Conservation (phyloP, 108 stramenopile genomes). For the Phaeodactylum tricornutum region DNA sequence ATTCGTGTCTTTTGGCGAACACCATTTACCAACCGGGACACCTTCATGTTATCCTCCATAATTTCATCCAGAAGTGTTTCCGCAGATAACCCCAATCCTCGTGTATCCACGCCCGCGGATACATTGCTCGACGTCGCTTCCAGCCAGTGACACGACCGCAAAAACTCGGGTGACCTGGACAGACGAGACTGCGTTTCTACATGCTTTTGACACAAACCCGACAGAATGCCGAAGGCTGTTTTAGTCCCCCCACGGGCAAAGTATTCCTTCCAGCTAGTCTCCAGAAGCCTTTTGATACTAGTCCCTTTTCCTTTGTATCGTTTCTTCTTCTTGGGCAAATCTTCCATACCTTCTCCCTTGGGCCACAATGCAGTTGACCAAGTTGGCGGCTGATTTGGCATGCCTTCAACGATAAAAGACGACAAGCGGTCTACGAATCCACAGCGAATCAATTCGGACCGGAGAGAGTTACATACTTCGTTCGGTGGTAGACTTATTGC, state of each 20-base stretch:
- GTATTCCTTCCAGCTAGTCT: constrained; percentile 40
- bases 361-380: constrained; percentile 73
- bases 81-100: constrained; percentile 58
- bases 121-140: constrained; percentile 73
- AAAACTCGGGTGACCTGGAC: constrained; percentile 9
- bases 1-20: constrained; percentile 55
- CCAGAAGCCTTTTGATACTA: constrained; percentile 1
- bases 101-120: constrained; percentile 24
- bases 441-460: constrained; percentile 45
- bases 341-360: constrained; percentile 7
- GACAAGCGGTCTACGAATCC: constrained; percentile 51
- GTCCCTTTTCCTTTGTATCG: neutral
- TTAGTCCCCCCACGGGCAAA: constrained; percentile 45
- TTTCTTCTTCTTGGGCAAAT: too few species aligned
- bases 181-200: constrained; percentile 28
- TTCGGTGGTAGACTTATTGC: constrained; percentile 64
- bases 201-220: constrained; percentile 53
- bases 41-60: constrained; percentile 29
- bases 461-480: constrained; percentile 60
- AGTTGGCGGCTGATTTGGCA: constrained; percentile 53
- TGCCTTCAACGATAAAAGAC: constrained; percentile 31
- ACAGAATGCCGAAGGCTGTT: constrained; percentile 53
- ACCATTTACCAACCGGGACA: constrained; percentile 7
- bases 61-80: constrained; percentile 76
- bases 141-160: constrained; percentile 69